These are phyloP conservation scores for Pyrenochaeta sp. DNA, from an alignment of 2,329 filamentous ascomycete species.

Conservation along the genomic window DNA sequence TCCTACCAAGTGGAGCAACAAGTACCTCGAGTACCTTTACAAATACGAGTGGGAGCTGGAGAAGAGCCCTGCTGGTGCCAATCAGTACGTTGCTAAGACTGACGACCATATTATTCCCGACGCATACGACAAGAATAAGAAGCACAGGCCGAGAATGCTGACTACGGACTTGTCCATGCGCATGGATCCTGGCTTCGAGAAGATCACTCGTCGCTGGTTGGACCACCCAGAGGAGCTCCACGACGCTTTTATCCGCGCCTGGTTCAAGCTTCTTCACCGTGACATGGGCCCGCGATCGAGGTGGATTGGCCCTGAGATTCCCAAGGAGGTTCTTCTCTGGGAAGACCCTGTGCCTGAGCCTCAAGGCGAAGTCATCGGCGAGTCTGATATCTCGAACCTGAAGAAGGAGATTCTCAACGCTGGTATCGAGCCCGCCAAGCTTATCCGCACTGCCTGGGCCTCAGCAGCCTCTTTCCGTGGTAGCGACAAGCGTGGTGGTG, in stretches of 20 bases:
- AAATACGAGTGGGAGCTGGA: conserved; percentile 79
- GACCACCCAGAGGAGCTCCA: conserved; percentile 73
- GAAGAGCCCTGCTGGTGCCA: conserved; percentile 78
- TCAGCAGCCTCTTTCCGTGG: conserved; percentile 55
- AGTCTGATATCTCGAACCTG: conserved; percentile 68
- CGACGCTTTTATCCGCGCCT: conserved; percentile 75
- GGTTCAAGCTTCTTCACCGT: conserved; percentile 86
- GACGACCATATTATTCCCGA: conserved; percentile 73
- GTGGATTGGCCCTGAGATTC: conserved; percentile 79
- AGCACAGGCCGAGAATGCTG: conserved; percentile 79
- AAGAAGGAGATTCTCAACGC: conserved; percentile 73
- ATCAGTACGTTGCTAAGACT: conserved; percentile 79
- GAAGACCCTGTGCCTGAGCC: conserved; percentile 74
- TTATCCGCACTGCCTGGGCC: conserved; percentile 62
- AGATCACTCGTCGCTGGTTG: conserved; percentile 76
- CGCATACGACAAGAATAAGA: conserved; percentile 73
- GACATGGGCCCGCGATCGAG: conserved; percentile 76
- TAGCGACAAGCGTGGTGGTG: conserved; percentile 82
- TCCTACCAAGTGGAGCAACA: conserved; percentile 78
- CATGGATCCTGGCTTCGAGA: conserved; percentile 75
- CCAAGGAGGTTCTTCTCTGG: conserved; percentile 74
- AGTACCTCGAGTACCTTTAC: conserved; percentile 79
- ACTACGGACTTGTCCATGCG: conserved; percentile 78
- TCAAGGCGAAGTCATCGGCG: conserved; percentile 66
- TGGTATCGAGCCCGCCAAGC: conserved; percentile 67